Evolutionary conservation across 2,329 filamentous ascomycete species (phyloP).

Genomic region (Colletotrichum sojae): DNA sequence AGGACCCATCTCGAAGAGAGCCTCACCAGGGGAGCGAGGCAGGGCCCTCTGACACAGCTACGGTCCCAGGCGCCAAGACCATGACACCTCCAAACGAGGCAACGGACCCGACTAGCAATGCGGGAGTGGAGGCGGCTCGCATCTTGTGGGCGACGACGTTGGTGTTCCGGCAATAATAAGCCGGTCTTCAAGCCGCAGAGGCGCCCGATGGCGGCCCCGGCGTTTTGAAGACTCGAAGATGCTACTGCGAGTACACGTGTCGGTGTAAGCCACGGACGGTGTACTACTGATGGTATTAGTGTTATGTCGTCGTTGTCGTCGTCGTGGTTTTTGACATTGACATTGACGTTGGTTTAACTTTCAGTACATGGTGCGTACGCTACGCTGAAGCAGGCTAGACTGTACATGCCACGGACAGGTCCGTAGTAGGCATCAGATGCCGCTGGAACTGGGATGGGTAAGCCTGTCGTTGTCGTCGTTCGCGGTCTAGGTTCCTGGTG

Average conservation of each 20-base stretch:
- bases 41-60: conserved; percentile 23
- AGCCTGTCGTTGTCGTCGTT: conserved; percentile 5
- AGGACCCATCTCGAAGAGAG: conserved; percentile 10
- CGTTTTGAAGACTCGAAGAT: not conserved
- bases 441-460: not conserved
- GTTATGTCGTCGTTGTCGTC: not conserved
- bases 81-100: conserved; percentile 6
- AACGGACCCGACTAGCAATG: conserved; percentile 6
- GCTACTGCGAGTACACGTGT: not conserved
- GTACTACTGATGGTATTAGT: no score
- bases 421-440: no score
- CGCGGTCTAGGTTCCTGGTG: not conserved
- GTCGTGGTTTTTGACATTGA: conserved; percentile 1
- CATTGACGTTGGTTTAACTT: not conserved
- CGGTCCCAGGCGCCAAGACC: conserved; percentile 32
- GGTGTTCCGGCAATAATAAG: conserved; percentile 20
- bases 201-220: conserved; percentile 3
- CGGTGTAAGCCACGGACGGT: not conserved
- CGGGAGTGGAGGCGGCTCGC: not conserved
- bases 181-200: conserved; percentile 22
- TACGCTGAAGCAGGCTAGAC: no score
- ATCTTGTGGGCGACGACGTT: not conserved
- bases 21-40: not conserved
- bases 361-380: no score
- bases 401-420: no score